Evolutionary conservation across 345 rosid species (phyloP).

Genomic region (Lenwebbia sp.): DNA sequence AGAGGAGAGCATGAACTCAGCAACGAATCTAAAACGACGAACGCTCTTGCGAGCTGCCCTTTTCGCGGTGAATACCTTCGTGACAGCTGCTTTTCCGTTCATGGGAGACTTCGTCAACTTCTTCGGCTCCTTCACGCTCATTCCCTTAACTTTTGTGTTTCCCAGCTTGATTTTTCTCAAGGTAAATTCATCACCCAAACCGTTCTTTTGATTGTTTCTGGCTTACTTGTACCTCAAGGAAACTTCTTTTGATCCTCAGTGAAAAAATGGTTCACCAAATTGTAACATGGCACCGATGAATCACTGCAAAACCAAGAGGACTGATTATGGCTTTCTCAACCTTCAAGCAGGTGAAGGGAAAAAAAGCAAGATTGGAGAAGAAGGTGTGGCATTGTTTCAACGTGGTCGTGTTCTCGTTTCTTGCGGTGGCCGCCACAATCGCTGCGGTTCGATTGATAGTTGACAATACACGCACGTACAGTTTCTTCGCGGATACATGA

Average conservation of each 20-base stretch:
- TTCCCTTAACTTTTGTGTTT: constrained; percentile 20
- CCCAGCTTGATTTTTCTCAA: constrained; percentile 16
- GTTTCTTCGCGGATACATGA: constrained; percentile 14
- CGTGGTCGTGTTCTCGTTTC: constrained; percentile 1
- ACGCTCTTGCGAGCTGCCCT: constrained; percentile 5
- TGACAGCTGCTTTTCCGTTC: constrained; percentile 30
- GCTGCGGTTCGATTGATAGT: constrained; percentile 9
- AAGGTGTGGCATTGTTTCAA: constrained; percentile 20
- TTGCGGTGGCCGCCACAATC: constrained; percentile 7
- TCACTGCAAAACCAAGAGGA: neutral
- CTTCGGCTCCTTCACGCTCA: constrained; percentile 15
- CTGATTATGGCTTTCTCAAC: neutral
- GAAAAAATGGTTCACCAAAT: no score
- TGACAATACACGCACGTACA: constrained; percentile 2
- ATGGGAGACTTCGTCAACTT: constrained; percentile 25
- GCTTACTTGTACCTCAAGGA: no score
- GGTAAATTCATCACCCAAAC: constrained; percentile 3
- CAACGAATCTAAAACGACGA: constrained; percentile 2
- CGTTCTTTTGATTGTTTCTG: no score
- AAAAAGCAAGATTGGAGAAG: constrained; percentile 5
- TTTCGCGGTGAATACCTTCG: constrained; percentile 4
- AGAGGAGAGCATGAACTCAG: constrained; percentile 6
- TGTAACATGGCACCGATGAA: neutral
- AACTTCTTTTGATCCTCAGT: no score
- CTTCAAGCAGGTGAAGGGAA: constrained; percentile 9